Conservation (phyloP, 495 filamentous ascomycete genomes). For the Bombardia bombarda region DNA sequence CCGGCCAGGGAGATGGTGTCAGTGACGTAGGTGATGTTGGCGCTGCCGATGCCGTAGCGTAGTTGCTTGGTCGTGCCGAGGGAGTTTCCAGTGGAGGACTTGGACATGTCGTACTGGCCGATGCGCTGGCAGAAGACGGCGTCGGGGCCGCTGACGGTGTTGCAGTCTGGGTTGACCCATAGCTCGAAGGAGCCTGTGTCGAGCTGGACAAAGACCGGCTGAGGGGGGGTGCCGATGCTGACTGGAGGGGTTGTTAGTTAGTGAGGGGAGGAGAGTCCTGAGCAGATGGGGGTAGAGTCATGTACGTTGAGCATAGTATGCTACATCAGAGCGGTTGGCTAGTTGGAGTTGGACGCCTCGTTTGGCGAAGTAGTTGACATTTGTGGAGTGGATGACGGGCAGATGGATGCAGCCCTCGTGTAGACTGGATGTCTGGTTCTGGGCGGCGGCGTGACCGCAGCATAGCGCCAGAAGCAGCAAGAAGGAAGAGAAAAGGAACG, state of each 20-base stretch:
- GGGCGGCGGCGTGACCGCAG: conserved; percentile 13
- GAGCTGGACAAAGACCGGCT: conserved; percentile 38
- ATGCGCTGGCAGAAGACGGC: conserved; percentile 33
- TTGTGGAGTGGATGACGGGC: conserved; percentile 40
- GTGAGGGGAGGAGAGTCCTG: background rate
- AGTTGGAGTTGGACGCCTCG: conserved; percentile 33
- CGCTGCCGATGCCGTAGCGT: conserved; percentile 37
- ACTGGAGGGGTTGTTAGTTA: conserved; percentile 14
- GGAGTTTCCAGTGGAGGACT: conserved; percentile 25
- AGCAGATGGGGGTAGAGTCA: conserved; percentile 1
- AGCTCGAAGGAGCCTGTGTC: conserved; percentile 45
- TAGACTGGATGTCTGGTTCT: conserved; percentile 4
- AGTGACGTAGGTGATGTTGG: conserved; percentile 36
- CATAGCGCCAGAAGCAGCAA: conserved; percentile 23
- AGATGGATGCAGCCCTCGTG: conserved; percentile 32
- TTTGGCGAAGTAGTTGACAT: conserved; percentile 30
- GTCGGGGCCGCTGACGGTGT: conserved; percentile 26
- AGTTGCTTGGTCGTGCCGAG: conserved; percentile 27
- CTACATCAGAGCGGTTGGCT: conserved; percentile 40
- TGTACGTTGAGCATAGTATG: conserved; percentile 40
- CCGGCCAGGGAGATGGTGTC: conserved; percentile 35
- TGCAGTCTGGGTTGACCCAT: conserved; percentile 44
- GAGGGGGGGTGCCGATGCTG: conserved; percentile 40
- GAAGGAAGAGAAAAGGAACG: conserved; percentile 21
- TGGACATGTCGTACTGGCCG: conserved; percentile 30